Evolutionary conservation across 1,284 basidiomycete genomes (phyloP).

Genomic region (Ganoderma leucocontextum): DNA sequence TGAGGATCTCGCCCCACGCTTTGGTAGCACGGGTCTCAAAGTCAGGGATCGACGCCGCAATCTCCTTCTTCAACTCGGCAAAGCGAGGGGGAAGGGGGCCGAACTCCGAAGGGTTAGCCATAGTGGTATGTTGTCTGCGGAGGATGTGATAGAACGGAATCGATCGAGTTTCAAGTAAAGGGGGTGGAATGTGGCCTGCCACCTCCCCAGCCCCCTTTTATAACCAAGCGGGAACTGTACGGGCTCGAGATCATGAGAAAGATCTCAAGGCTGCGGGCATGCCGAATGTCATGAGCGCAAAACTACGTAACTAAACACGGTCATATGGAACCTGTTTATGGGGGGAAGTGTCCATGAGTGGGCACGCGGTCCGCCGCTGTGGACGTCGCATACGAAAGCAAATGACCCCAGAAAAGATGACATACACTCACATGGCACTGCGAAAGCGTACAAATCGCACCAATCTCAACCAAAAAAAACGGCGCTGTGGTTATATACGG

Average conservation of each 20-base stretch:
- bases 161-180: too few relatives aligned
- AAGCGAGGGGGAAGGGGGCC: slow-evolving; percentile 53
- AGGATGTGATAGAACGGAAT: too few relatives aligned
- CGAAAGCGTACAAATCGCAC: background rate
- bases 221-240: background rate
- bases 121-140: background rate
- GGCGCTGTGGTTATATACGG: background rate
- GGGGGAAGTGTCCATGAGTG: background rate
- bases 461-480: background rate
- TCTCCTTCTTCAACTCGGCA: slow-evolving; percentile 61
- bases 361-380: background rate
- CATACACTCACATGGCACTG: background rate
- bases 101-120: slow-evolving; percentile 29
- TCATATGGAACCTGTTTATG: background rate
- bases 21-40: slow-evolving; percentile 58
- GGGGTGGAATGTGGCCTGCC: too few relatives aligned
- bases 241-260: background rate
- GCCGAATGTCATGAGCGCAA: background rate
- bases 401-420: background rate
- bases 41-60: slow-evolving; percentile 58
- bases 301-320: background rate
- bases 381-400: background rate
- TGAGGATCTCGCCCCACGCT: slow-evolving; percentile 66
- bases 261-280: background rate
- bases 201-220: background rate